Evolutionary conservation across 1,284 basidiomycete genomes (phyloP), one percentile per base, ranked within the genome.

Genomic region (Cystobasidium sp.): DNA sequence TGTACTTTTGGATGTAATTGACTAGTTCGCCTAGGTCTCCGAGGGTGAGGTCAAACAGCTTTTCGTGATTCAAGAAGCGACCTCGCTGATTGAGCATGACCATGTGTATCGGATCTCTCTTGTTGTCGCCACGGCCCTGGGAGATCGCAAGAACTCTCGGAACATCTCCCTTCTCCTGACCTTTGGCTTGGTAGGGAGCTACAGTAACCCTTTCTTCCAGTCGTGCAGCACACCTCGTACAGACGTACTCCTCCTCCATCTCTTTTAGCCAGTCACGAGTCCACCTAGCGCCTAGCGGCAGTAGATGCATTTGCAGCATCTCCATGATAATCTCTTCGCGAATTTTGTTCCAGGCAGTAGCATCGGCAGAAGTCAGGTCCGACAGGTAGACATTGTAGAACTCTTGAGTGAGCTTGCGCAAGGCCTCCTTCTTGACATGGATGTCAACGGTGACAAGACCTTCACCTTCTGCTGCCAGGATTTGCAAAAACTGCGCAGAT

Each of bases 61-160:
- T 31, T 7, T 73, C 88, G 77, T 93, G 90, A 79, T 97, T 92
- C 22, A 93, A 90, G 80, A 97, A 86, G 68, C 92, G 91, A 16
- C 95, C 95, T 59, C 89, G 88, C 77, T 93, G 88, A 80, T 98
- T 95, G 66, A 98, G 82, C 83, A 90, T 92, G 68, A 97, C 90
- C 44, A 92, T 84, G 43, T 90, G 88, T 75, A 97, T 92, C 1
- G 90, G 89, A 82, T 99, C 96, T 79, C 90, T 91, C 78, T 91
- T 89, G 51, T 93, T 92, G 78, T 97, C 94, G 65, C 97, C 97
- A 81, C 91, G 90, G 58, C 97, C 97, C 88, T 94, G 94, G 4
- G 96, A 97, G 74, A 97, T 84, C 5, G 96, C 93, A 49, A 99
- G 86, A 4, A 99, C 94, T 7, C 91, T 90, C 0, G 94, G 90